Conservation (phyloP, 2,329 filamentous ascomycete genomes). For the Pestalotiopsis sp. region DNA sequence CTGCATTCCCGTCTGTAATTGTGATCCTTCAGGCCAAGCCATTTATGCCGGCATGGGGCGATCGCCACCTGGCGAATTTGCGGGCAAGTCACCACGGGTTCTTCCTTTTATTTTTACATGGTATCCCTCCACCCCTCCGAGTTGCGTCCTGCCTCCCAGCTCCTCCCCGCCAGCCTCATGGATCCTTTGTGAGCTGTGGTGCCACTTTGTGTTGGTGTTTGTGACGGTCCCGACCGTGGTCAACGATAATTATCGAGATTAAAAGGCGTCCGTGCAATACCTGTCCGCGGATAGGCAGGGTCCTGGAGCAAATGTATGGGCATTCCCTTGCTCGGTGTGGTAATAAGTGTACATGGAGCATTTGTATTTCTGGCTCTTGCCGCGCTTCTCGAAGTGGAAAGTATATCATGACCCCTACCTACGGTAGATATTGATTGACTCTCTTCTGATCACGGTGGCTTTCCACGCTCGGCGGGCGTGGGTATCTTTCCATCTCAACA, state of each 20-base stretch:
- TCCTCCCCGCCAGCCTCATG: background rate
- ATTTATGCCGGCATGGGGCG: conserved; percentile 4
- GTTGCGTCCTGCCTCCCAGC: background rate
- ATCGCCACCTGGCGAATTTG: conserved; percentile 4
- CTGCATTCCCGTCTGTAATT: conserved; percentile 14
- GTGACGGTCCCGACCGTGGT: conserved; percentile 1
- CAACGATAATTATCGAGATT: conserved; percentile 9
- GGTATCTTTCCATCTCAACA: background rate
- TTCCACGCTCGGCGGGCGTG: background rate
- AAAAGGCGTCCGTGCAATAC: conserved; percentile 4
- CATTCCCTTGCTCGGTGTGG: background rate
- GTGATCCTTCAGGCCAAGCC: conserved; percentile 4
- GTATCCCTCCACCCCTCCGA: background rate
- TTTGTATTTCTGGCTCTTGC: conserved; percentile 2
- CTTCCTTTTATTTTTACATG: conserved; percentile 3
- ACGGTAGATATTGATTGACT: too few species aligned
- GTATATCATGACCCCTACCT: conserved; percentile 4
- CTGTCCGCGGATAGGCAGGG: conserved; percentile 4
- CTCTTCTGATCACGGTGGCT: background rate
- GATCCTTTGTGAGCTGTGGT: background rate
- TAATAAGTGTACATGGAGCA: background rate
- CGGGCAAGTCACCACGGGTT: background rate
- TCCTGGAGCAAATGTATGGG: background rate
- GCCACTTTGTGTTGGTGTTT: conserved; percentile 1
- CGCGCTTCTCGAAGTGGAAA: conserved; percentile 8